Base-by-base conservation (phyloP, 1,284 basidiomycete species). In the Cutaneotrichosporon sp. region DNA sequence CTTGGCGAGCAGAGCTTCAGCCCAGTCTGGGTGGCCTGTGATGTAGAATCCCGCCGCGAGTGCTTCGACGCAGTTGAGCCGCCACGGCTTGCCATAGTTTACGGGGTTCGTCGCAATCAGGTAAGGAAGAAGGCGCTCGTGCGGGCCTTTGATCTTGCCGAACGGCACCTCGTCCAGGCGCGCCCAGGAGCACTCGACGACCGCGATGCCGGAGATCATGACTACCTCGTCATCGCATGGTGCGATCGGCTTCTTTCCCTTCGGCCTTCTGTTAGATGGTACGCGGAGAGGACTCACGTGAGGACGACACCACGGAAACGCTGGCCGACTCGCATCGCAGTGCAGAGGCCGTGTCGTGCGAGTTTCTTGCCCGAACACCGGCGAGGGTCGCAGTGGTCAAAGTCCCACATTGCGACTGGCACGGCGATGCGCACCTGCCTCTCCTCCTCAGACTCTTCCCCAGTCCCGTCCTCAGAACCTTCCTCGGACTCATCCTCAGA, bases 141-240 rank as follows among this genome's bases (percentile, higher is more conserved):
- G 86, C 0, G 94, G 93, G 69, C 91, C 92, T 22, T 91, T 87
- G 72, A 98, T 96, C 81, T 97, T 97, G 60, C 86, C 84, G 76
- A 97, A 99, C 0, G 96, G 96, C 2, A 98, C 89, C 69, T 98
- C 95, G 61, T 94, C 91, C 8, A 98, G 81, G 22, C 94, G 85
- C 2, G 96, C 96, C 96, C 96, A 99, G 5, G 92, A 95, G 78
- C 94, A 97, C 77, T 99, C 96, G 2, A 99, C 93, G 9, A 99
- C 96, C 0, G 96, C 96, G 1, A 98, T 82, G 0, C 96, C 96
- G 49, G 84, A 83, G 64, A 86, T 84, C 4, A 85, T 83, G 14
- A 98, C 82, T 59, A 95, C 87, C n/a, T 90, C 88, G 18, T 87
- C 86, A 76, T 99, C 96, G 0, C 89, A 86, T 0, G 92, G 93